Evolutionary conservation across 257 asterid genomes (phyloP), one percentile per base, ranked within the genome.

Genomic region (Rehmannia glutinosa): DNA sequence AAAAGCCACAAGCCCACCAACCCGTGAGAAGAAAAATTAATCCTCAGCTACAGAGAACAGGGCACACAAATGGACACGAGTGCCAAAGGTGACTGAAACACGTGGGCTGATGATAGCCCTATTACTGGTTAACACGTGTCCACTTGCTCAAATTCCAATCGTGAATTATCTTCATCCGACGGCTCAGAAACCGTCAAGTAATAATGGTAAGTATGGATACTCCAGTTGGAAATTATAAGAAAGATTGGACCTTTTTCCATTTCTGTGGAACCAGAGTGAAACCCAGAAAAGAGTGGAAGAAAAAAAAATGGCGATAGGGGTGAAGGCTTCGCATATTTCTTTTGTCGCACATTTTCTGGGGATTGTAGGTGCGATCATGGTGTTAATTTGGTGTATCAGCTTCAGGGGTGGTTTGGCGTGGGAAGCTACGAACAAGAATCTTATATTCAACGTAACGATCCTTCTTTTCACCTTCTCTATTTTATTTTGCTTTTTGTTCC

Each of bases 381-480:
- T 94, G 74, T 77, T 94, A 2, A 59, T 83, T 68, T 94, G 99
- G 99, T 35, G 24, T 24, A 76, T 90, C 71, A 66, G 87, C 75
- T 93, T 86, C 80, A 86, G 96, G 65, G 98, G 98, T 45, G 98
- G 98, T 42, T 76, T 93, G 55, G 98, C 98, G 35, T 93, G 98
- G 98, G 86, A 85, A 68, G 73, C 84, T 73, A 66, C 86, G 5
- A 62, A 90, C 72, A 93, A 93, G 84, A 69, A n/a, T 49, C 96
- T 88, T 23, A 93, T 93, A n/a, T 93, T 93, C 71, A 93, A 93
- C 70, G 98, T 92, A 58, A 69, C 79, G 6, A 5, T 45, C 51
- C 47, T 8, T 10, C 9, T 2, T 42, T 60, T 1, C 25, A 19
- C 47, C 38, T 2, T 3, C n/a, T 19, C n/a, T 30, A 5, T 33